A percentile compares a stretch with the other conserved stretches of the same genome.
phyloP scores from a whole-genome alignment of 345 rosid species.

The Murraya koenigii region DNA sequence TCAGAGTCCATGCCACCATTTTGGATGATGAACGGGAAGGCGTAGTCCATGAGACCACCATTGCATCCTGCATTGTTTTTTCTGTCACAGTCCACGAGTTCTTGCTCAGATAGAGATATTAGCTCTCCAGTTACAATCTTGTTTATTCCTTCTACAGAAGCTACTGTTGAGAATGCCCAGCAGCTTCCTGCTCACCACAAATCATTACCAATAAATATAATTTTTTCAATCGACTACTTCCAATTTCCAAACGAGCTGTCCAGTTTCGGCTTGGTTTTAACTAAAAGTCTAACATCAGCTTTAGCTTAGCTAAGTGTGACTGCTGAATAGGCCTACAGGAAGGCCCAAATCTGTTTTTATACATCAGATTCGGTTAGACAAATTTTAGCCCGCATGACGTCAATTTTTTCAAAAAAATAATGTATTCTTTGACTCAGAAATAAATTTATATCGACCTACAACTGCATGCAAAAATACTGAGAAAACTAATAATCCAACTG shows the following conservation, averaged over 20 bases:
- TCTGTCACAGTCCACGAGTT: conserved; percentile 88
- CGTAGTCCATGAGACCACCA: conserved; percentile 98
- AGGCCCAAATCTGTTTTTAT: not conserved
- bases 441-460: not conserved
- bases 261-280: not conserved
- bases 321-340: not conserved
- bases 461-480: not conserved
- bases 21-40: conserved; percentile 78
- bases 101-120: conserved; percentile 76
- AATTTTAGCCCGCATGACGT: not conserved
- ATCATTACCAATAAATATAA: too few species aligned
- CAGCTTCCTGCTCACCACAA: conserved; percentile 68
- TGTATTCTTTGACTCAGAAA: too few species aligned
- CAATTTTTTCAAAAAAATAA: not conserved
- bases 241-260: not conserved
- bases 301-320: not conserved
- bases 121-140: conserved; percentile 80
- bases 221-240: too few species aligned
- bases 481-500: not conserved
- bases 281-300: too few species aligned
- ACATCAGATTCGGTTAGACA: not conserved
- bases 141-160: conserved; percentile 91
- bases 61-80: conserved; percentile 71
- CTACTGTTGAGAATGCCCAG: conserved; percentile 96
- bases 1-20: conserved; percentile 87